Base-by-base conservation (phyloP, 1,139 yeast species). In the Saccharomyces uvarum region DNA sequence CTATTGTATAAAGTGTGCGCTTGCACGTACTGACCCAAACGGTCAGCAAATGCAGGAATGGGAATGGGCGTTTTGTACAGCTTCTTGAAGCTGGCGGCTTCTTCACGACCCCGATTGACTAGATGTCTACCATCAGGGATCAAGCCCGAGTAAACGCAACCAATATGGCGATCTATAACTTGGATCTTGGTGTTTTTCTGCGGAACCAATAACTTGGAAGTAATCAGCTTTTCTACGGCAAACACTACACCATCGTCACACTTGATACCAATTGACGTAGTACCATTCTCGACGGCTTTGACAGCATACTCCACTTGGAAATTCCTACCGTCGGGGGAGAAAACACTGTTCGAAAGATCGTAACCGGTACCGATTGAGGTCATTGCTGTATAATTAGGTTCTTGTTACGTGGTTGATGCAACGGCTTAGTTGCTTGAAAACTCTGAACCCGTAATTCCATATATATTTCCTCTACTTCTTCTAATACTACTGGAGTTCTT, bases 221-320 rank as follows among this genome's bases (percentile, higher is more conserved):
- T 79, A 68, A 91, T 80, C 66, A 91, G 80, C 75, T 93, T 93
- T 73, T 93, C 99, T 29, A 89, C 96, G n/a, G 98, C 99, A 61
- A 93, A 79, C 16, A 93, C 97, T 49, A 95, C 80, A 50, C 99
- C 99, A 68, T 93, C 98, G 65, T 82, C 81, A 73, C 88, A 89
- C 70, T 88, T 87, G 69, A 95, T 85, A 46, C 98, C 99, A 62
- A 95, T 79, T 29, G 97, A 85, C 0, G 99, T 93, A 13, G 97
- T 95, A 48, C 97, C 97, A 68, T 90, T 91, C 72, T 95, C 99
- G 6, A 93, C 98, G 1, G 99, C 99, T 72, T 95, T 95, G 70
- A 87, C 80, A 48, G 99, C 99, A 67, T 95, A 95, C 73, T 95
- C 99, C 26, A 93, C 99, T 74, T 95, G 99, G 75, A 95, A 95